phyloP scores from a whole-genome alignment of 257 asterid genomes.

The Osmanthus fragrans region DNA sequence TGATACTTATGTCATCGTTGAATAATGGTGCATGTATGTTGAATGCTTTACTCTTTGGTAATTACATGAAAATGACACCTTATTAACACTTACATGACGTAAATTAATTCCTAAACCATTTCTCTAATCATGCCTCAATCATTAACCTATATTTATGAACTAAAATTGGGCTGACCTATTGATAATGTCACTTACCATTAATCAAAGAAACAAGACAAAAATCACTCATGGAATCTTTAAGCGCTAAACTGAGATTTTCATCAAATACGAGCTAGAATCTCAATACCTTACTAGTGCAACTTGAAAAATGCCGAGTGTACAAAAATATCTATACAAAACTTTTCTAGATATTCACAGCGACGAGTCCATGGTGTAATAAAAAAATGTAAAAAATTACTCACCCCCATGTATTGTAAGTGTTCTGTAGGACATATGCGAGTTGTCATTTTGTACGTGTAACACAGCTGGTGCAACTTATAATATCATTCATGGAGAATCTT shows the following conservation, averaged over 20 bases:
- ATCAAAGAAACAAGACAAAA: background rate
- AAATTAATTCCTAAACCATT: background rate
- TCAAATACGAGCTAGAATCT: background rate
- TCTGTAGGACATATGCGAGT: no score
- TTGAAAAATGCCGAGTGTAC: no score
- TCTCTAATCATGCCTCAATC: constrained; percentile 15
- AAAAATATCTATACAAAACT: no score
- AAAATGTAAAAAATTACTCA: no score
- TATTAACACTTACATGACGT: constrained; percentile 1
- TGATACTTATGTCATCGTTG: background rate
- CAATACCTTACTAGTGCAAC: background rate
- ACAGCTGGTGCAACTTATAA: no score
- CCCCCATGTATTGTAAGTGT: no score
- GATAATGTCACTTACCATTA: background rate
- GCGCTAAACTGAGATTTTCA: no score
- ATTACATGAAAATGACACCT: constrained; percentile 21
- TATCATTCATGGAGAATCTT: background rate
- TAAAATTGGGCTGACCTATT: background rate
- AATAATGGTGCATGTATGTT: background rate
- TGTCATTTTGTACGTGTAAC: no score
- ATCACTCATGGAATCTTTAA: background rate
- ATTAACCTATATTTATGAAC: background rate
- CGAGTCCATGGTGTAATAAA: no score
- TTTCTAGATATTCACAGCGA: no score
- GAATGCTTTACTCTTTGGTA: constrained; percentile 13